A percentile compares a stretch with the other conserved stretches of the same genome.
These are phyloP conservation scores for Helotiales sp. DNA, from an alignment of 2,329 filamentous ascomycete genomes.

Conservation along the genomic window DNA sequence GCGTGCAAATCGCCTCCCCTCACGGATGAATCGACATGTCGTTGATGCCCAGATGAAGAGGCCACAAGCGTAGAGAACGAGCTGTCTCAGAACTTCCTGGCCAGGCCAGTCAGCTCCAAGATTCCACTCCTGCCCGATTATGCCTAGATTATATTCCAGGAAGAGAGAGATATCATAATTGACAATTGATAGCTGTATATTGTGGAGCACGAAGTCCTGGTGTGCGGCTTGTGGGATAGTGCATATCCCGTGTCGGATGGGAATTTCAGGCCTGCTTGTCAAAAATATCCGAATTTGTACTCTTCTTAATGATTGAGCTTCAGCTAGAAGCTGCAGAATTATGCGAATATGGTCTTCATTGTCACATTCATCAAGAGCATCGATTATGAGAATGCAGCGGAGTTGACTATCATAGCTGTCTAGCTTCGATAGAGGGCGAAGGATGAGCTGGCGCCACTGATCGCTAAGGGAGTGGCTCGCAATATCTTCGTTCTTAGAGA, in stretches of 20 bases:
- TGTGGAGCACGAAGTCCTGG: constrained; percentile 34
- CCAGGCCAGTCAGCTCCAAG: constrained; percentile 19
- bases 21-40: constrained; percentile 24
- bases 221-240: constrained; percentile 1
- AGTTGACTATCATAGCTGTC: background rate
- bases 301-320: constrained; percentile 1
- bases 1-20: constrained; percentile 13
- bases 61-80: constrained; percentile 25
- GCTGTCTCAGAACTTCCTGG: constrained; percentile 16
- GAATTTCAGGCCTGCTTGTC: constrained; percentile 7
- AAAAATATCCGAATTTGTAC: constrained; percentile 7
- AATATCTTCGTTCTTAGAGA: background rate
- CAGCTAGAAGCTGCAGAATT: constrained; percentile 10
- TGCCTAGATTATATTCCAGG: constrained; percentile 27
- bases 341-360: background rate
- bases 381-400: background rate
- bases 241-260: background rate
- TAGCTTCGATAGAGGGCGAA: background rate
- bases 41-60: constrained; percentile 9
- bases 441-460: background rate
- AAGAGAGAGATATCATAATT: constrained; percentile 40
- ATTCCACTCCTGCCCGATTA: constrained; percentile 14
- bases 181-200: constrained; percentile 33
- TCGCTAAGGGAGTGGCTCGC: background rate
- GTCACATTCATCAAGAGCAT: background rate